Conservation (phyloP, 2,329 filamentous ascomycete species). For the Cytospora schulzeri region DNA sequence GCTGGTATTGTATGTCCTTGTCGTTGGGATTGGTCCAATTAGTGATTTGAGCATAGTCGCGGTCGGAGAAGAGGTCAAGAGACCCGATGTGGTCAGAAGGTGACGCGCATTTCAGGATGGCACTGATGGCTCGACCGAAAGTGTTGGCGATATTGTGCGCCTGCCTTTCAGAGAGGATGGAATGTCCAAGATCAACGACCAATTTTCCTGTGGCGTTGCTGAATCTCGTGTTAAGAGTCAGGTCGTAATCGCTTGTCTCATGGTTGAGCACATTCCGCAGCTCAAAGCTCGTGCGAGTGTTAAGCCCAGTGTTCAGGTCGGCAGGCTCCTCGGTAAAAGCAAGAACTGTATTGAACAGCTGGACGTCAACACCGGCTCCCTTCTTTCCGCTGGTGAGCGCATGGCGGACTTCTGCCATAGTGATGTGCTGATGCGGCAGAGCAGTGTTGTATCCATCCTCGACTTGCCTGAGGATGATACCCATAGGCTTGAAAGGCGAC, state of each 20-base stretch:
- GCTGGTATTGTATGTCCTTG: slow-evolving; percentile 42
- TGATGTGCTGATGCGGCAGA: slow-evolving; percentile 47
- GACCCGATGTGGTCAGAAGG: slow-evolving; percentile 39
- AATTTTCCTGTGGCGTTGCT: slow-evolving; percentile 40
- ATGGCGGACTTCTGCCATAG: slow-evolving; percentile 50
- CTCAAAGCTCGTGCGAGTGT: slow-evolving; percentile 33
- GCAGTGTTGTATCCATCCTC: slow-evolving; percentile 37
- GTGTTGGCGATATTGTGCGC: slow-evolving; percentile 52
- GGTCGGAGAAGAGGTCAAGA: slow-evolving; percentile 56
- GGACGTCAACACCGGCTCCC: slow-evolving; percentile 35
- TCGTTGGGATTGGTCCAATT: slow-evolving; percentile 52
- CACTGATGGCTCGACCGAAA: slow-evolving; percentile 54
- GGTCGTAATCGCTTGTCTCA: slow-evolving; percentile 49
- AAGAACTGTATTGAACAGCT: slow-evolving; percentile 55
- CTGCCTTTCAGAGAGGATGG: slow-evolving; percentile 46
- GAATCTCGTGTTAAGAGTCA: slow-evolving; percentile 50
- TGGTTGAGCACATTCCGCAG: slow-evolving; percentile 42
- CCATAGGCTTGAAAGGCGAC: slow-evolving; percentile 37
- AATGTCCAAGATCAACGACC: slow-evolving; percentile 47
- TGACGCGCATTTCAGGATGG: slow-evolving; percentile 42
- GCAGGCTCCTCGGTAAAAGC: slow-evolving; percentile 48
- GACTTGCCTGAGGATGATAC: slow-evolving; percentile 36
- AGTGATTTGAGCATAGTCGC: slow-evolving; percentile 56
- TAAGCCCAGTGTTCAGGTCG: slow-evolving; percentile 40
- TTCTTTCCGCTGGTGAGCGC: slow-evolving; percentile 42